phyloP scores from a whole-genome alignment of 2,329 filamentous ascomycete genomes.

The Catunica adiposa region DNA sequence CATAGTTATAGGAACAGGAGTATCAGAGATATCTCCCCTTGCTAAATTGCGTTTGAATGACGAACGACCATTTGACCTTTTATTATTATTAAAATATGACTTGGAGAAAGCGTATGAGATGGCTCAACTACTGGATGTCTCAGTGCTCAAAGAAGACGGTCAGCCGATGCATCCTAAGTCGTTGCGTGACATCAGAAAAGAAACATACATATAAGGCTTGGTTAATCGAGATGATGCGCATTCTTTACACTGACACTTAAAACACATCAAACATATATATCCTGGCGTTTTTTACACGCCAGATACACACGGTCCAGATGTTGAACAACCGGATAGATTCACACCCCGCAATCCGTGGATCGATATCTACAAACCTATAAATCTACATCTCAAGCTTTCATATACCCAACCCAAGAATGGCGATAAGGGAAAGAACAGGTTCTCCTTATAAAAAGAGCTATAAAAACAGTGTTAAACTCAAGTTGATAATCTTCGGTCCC shows the following conservation, averaged over 20 bases:
- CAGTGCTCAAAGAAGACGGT: background rate
- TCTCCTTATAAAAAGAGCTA: too few species aligned
- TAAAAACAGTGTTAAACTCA: too few species aligned
- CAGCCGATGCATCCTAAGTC: too few species aligned
- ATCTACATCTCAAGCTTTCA: conserved; percentile 14
- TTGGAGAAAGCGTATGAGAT: conserved; percentile 20
- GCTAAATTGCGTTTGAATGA: conserved; percentile 7
- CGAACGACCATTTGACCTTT: conserved; percentile 20
- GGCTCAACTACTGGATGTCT: background rate
- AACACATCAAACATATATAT: conserved; percentile 8
- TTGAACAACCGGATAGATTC: background rate
- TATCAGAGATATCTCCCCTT: conserved; percentile 14
- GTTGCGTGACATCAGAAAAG: too few species aligned
- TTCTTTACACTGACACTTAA: background rate
- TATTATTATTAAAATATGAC: conserved; percentile 21
- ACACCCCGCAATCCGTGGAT: conserved; percentile 30
- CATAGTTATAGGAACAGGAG: conserved; percentile 34
- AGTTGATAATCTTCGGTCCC: conserved; percentile 14
- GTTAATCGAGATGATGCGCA: background rate
- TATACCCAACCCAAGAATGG: too few species aligned
- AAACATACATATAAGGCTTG: too few species aligned
- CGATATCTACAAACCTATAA: conserved; percentile 28
- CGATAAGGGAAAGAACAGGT: too few species aligned
- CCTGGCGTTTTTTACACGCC: conserved; percentile 35
- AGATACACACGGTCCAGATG: conserved; percentile 15